These are phyloP conservation scores for Paracamarosporium sp. DNA, from an alignment of 2,329 filamentous ascomycete genomes.

Conservation along the genomic window DNA sequence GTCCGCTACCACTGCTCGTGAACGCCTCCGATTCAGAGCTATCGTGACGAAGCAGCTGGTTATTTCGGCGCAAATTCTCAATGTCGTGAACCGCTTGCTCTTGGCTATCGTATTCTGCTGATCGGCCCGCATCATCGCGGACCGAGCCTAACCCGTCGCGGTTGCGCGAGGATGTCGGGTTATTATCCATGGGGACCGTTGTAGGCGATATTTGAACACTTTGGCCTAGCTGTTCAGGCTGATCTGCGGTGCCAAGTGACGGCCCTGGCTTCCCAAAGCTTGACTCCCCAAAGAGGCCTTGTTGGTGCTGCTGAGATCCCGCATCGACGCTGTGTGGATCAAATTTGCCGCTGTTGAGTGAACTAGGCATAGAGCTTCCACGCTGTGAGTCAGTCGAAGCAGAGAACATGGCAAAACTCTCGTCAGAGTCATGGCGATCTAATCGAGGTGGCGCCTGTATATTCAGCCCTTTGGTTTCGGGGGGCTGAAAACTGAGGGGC, in stretches of 20 bases:
- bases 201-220: conserved; percentile 35
- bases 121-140: conserved; percentile 20
- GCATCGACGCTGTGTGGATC: conserved; percentile 31
- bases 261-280: conserved; percentile 39
- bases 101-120: conserved; percentile 29
- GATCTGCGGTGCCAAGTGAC: conserved; percentile 8
- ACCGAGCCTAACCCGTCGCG: conserved; percentile 16
- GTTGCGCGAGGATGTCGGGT: conserved; percentile 8
- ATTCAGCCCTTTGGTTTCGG: conserved; percentile 45
- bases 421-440: conserved; percentile 63
- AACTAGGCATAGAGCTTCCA: conserved; percentile 60
- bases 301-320: conserved; percentile 37
- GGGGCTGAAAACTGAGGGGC: conserved; percentile 56
- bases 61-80: conserved; percentile 47
- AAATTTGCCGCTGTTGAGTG: conserved; percentile 51
- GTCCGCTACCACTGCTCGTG: conserved; percentile 37
- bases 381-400: conserved; percentile 65
- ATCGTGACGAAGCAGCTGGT: conserved; percentile 48
- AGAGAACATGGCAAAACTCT: conserved; percentile 70
- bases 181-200: conserved; percentile 28
- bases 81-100: conserved; percentile 46
- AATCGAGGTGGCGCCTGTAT: conserved; percentile 43
- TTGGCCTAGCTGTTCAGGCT: conserved; percentile 21
- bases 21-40: conserved; percentile 49
- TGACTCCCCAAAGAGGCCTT: conserved; percentile 29